Conservation (phyloP, 2,329 filamentous ascomycete species). For the Claviceps maximensis region DNA sequence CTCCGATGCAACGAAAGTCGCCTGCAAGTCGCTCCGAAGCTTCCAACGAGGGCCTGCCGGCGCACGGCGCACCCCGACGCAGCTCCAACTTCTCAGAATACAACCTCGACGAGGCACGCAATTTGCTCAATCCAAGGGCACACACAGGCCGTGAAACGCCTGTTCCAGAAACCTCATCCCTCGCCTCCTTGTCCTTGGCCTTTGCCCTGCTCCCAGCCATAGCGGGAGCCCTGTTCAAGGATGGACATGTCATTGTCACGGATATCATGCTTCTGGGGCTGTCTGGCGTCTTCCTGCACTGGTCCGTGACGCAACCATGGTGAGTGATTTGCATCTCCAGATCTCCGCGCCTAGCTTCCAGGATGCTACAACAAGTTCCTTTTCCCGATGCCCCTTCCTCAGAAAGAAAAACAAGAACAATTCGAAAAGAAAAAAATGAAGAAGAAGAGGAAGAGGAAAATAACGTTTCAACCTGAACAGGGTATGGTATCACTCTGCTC, state of each 20-base stretch:
- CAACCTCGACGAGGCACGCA: conserved; percentile 55
- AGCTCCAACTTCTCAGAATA: conserved; percentile 71
- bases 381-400: too few relatives aligned
- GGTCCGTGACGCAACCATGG: conserved; percentile 86
- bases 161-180: conserved; percentile 46
- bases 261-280: conserved; percentile 71
- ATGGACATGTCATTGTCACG: conserved; percentile 71
- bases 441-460: background rate
- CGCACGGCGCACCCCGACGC: conserved; percentile 36
- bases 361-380: too few relatives aligned
- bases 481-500: conserved; percentile 64
- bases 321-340: conserved; percentile 27
- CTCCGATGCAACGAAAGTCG: conserved; percentile 9
- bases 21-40: conserved; percentile 13
- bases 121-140: conserved; percentile 45
- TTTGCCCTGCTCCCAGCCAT: conserved; percentile 77
- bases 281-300: conserved; percentile 78
- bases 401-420: too few relatives aligned
- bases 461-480: conserved; percentile 26
- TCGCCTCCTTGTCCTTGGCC: conserved; percentile 69
- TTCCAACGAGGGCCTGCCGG: conserved; percentile 14
- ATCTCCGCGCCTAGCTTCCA: too few relatives aligned
- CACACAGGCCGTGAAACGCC: conserved; percentile 23
- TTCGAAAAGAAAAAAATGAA: background rate
- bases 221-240: conserved; percentile 72